Evolutionary conservation across 176 grass and related monocot species (phyloP).

Genomic region (Dendrocalamus sinicus): DNA sequence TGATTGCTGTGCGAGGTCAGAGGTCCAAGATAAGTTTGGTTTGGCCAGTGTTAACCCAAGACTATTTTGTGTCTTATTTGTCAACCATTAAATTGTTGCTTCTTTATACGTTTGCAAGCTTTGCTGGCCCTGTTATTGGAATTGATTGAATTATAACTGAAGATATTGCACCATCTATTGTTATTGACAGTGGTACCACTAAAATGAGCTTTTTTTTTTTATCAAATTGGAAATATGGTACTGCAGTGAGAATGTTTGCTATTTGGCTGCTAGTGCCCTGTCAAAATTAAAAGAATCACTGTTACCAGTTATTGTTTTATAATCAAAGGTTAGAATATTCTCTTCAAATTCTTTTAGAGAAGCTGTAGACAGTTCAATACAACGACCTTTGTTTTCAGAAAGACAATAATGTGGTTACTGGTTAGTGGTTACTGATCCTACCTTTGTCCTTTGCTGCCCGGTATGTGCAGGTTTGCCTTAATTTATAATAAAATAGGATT

Average conservation of each 20-base stretch:
- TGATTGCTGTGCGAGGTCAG: background rate
- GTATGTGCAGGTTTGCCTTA: constrained; percentile 6
- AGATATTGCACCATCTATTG: background rate
- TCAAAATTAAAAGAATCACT: background rate
- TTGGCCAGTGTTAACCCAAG: background rate
- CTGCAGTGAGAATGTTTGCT: constrained; percentile 1
- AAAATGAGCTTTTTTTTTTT: background rate
- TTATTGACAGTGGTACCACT: background rate
- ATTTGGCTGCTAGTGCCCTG: background rate
- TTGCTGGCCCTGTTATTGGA: constrained; percentile 8
- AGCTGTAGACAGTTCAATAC: background rate
- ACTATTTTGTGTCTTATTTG: constrained; percentile 12
- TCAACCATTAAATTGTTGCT: constrained; percentile 6
- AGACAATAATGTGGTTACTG: background rate
- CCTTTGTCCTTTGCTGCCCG: background rate
- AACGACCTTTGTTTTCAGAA: background rate
- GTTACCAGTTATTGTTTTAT: background rate
- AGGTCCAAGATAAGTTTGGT: background rate
- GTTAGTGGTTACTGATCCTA: background rate
- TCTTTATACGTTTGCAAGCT: constrained; percentile 11
- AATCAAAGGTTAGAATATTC: background rate
- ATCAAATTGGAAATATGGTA: background rate
- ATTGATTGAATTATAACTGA: constrained; percentile 18
- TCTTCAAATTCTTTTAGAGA: background rate
- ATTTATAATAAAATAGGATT: background rate